phyloP scores from a whole-genome alignment of 1,284 basidiomycete genomes.

The Entoloma clypeatum region DNA sequence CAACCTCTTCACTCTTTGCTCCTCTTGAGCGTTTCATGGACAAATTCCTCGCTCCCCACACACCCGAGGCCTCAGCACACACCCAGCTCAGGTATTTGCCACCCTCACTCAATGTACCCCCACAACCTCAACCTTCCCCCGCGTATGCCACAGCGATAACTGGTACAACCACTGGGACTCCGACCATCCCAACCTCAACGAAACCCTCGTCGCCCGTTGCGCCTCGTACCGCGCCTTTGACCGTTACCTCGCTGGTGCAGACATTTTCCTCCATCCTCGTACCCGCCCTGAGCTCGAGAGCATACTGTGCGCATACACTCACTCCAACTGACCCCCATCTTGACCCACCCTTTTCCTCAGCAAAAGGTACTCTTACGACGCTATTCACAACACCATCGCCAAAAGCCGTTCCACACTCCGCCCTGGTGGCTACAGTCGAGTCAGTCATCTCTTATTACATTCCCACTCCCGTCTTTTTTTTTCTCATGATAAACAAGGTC shows the following conservation, averaged over 20 bases:
- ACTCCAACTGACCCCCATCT: constrained; percentile 3
- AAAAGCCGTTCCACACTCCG: constrained; percentile 60
- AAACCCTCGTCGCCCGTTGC: constrained; percentile 66
- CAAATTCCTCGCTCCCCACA: constrained; percentile 66
- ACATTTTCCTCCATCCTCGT: constrained; percentile 67
- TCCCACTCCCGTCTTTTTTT: constrained; percentile 9
- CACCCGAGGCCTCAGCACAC: constrained; percentile 70
- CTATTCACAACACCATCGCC: constrained; percentile 75
- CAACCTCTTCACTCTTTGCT: constrained; percentile 17
- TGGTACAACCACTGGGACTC: constrained; percentile 64
- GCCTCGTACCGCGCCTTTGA: constrained; percentile 62
- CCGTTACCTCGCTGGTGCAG: constrained; percentile 55
- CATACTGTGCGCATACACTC: constrained; percentile 51
- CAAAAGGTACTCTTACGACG: constrained; percentile 69
- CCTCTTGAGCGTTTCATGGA: constrained; percentile 45
- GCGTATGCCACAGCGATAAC: constrained; percentile 50
- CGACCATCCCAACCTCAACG: constrained; percentile 63
- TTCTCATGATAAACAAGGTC: constrained; percentile 44
- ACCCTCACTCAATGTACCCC: constrained; percentile 8
- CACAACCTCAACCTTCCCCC: constrained; percentile 12
- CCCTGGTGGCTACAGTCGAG: constrained; percentile 70
- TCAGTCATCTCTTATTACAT: constrained; percentile 34
- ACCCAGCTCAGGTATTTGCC: constrained; percentile 58
- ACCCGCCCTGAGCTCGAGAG: constrained; percentile 63
- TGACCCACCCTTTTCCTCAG: constrained; percentile 33